Conservation (phyloP, 1,284 basidiomycete genomes). For the Apiotrichum brassicae region DNA sequence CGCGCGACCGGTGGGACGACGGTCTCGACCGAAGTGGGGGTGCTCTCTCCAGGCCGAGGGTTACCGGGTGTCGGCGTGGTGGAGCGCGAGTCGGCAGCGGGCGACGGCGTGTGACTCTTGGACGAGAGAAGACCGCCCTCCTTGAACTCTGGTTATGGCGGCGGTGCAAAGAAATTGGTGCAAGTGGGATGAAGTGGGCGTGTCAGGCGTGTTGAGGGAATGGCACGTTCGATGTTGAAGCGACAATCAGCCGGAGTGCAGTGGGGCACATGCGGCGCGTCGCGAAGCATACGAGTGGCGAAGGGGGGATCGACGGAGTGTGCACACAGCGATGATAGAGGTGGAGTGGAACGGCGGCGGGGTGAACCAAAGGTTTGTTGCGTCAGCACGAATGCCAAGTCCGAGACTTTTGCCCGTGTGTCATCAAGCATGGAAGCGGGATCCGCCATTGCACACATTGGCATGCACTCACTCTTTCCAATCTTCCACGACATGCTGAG, state of each 20-base stretch:
- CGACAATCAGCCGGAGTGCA: no score
- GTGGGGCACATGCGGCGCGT: no score
- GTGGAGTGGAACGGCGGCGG: neutral
- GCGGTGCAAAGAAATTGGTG: no score
- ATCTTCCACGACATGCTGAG: constrained; percentile 47
- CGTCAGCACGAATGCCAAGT: constrained; percentile 5
- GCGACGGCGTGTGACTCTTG: constrained; percentile 25
- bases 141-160: constrained; percentile 38
- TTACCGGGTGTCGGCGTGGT: constrained; percentile 47
- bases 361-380: neutral
- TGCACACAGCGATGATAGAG: no score
- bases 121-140: constrained; percentile 38
- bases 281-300: no score
- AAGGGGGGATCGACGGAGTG: no score
- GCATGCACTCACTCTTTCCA: constrained; percentile 47
- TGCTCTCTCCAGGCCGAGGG: constrained; percentile 34
- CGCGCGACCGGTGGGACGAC: constrained; percentile 45
- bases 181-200: no score
- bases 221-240: neutral
- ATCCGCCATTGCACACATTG: no score
- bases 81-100: constrained; percentile 35
- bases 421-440: no score
- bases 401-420: no score
- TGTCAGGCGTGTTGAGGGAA: neutral
- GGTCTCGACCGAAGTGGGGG: neutral